Evolutionary conservation across 169 alveolate species (phyloP), one percentile per base, ranked within the genome.

Genomic region (Plasmodium gallinaceum): DNA sequence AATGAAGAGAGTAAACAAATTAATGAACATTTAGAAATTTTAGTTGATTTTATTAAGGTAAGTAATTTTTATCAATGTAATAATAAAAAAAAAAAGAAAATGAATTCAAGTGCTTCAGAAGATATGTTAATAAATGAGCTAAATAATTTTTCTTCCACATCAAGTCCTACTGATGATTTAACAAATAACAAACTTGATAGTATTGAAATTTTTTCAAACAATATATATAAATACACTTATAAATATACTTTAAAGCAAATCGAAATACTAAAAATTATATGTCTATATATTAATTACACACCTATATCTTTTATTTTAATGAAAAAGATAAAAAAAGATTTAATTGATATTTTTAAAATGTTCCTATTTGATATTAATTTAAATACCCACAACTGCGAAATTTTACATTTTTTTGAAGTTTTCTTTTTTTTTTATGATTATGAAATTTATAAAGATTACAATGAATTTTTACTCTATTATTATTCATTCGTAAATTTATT

Each of bases 231-330:
- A 22, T 37, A 54, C 14, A 78, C 89, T 14, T 78, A 78, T 60
- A 48, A 78, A 65, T 78, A 78, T 58, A 78, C 14, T 24, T 58
- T 54, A 22, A 78, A 78, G 51, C 89, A 78, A 78, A 48, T 78
- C 18, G 89, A 78, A 70, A 54, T 78, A 37, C 43, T 78, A 60
- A 78, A 65, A 78, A 78, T 78, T 42, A 42, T 65, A 52, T 78
- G 89, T 39, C 75, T 78, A 7, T 78, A 64, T 58, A 78, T 78
- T 64, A 78, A 78, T 68, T 78, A 78, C 58, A 78, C 89, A 10
- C 89, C 89, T 57, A 66, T 78, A 22, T 78, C 89, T 16, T 78
- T 78, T 70, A 78, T 78, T 64, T 12, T 51, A 69, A 65, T 66
- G 76, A 78, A 65, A 42, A 78, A 64, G 24, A 78, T 78, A 51